Conservation (phyloP, 768 basidiomycete species). For the Gymnopilus junonius region DNA sequence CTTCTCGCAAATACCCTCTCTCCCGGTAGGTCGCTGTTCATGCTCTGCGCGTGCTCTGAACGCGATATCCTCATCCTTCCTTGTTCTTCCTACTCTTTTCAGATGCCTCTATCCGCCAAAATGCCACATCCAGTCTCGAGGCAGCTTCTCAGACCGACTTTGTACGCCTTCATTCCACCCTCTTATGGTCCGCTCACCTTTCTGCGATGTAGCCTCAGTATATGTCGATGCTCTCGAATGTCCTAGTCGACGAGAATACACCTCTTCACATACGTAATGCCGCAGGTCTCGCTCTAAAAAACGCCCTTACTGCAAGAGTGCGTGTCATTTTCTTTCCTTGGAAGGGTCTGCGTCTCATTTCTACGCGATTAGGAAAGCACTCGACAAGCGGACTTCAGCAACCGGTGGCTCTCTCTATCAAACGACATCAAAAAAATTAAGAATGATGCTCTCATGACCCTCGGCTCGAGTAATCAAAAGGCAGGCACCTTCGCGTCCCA, state of each 20-base stretch:
- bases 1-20: constrained; percentile 94
- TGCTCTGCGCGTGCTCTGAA: constrained; percentile 33
- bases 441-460: constrained; percentile 80
- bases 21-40: constrained; percentile 61
- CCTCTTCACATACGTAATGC: constrained; percentile 85
- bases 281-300: constrained; percentile 97
- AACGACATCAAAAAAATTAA: constrained; percentile 81
- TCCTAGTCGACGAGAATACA: constrained; percentile 78
- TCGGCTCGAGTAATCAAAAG: constrained; percentile 71
- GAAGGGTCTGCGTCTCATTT: constrained; percentile 22
- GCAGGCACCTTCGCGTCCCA: constrained; percentile 91
- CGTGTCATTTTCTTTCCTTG: constrained; percentile 38
- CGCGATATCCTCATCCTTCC: constrained; percentile 21
- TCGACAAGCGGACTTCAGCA: constrained; percentile 76
- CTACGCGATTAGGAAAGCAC: constrained; percentile 60
- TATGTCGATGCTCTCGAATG: constrained; percentile 86
- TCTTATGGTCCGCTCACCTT: constrained; percentile 23
- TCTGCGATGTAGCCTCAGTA: constrained; percentile 74
- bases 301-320: constrained; percentile 89
- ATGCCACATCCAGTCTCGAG: constrained; percentile 91
- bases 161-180: constrained; percentile 53
- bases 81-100: constrained; percentile 21
- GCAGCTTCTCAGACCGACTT: constrained; percentile 86
- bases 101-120: constrained; percentile 92
- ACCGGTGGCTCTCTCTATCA: constrained; percentile 82